phyloP scores from a whole-genome alignment of 495 filamentous ascomycete genomes.

The Friedmanniomyces simplex region DNA sequence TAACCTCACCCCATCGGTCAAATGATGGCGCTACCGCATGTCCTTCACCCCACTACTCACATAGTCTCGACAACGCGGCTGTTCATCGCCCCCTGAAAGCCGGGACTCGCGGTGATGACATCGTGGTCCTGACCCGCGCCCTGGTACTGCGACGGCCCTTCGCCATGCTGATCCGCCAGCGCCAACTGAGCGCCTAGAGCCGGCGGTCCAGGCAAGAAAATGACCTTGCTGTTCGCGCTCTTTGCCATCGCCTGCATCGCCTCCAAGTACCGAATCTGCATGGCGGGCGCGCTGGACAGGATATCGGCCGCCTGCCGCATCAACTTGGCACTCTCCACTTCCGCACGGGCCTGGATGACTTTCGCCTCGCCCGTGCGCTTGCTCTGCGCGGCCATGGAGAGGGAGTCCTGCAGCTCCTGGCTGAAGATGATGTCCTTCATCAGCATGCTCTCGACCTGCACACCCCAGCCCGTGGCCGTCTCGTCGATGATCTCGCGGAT shows the following conservation, averaged over 20 bases:
- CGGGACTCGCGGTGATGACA: constrained; percentile 36
- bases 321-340: constrained; percentile 93
- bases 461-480: constrained; percentile 88
- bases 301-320: constrained; percentile 99
- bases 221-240: constrained; percentile 89
- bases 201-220: constrained; percentile 61
- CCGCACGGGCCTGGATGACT: constrained; percentile 91
- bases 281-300: constrained; percentile 80
- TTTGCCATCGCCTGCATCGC: constrained; percentile 99
- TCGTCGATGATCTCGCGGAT: constrained; percentile 98
- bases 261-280: constrained; percentile 98
- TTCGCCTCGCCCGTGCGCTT: constrained; percentile 98
- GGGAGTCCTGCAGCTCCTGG: constrained; percentile 89
- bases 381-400: constrained; percentile 99
- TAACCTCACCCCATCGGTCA: no score
- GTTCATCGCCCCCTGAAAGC: constrained; percentile 77
- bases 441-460: constrained; percentile 94
- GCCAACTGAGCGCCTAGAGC: constrained; percentile 5
- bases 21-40: no score
- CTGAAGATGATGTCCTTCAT: constrained; percentile 99
- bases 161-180: constrained; percentile 37
- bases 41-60: constrained; percentile 27
- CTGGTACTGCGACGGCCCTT: constrained; percentile 50
- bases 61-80: constrained; percentile 81
- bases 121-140: constrained; percentile 25